A percentile compares a stretch with the other conserved stretches of the same genome.
Evolutionary conservation across 2,329 filamentous ascomycete species (phyloP).

Genomic region (Chaetomium sp.): DNA sequence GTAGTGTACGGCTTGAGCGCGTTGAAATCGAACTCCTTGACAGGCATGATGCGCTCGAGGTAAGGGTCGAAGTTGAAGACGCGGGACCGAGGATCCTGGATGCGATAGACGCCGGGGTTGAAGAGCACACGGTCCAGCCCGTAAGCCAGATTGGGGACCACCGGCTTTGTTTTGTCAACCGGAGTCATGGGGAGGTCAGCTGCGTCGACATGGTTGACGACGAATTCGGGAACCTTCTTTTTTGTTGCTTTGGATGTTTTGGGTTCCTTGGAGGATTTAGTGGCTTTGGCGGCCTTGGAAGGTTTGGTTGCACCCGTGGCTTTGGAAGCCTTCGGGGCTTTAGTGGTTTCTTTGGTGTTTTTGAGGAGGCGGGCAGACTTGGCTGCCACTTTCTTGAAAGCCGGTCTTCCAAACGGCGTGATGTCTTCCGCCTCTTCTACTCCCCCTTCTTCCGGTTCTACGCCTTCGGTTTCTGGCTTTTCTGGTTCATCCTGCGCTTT

Average conservation of each 20-base stretch:
- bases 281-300: neutral
- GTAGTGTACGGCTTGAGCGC: conserved; percentile 82
- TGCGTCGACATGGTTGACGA: conserved; percentile 22
- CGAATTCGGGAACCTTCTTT: neutral
- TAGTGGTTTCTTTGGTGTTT: neutral
- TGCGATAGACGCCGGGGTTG: conserved; percentile 85
- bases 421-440: neutral
- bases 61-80: conserved; percentile 98
- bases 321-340: neutral
- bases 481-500: too few relatives aligned
- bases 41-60: conserved; percentile 85
- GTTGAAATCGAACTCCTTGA: conserved; percentile 85
- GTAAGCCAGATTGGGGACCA: conserved; percentile 59
- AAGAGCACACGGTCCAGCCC: conserved; percentile 87
- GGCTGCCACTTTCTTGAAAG: neutral
- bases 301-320: neutral
- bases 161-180: conserved; percentile 29
- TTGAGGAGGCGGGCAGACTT: neutral
- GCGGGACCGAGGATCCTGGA: conserved; percentile 79
- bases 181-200: conserved; percentile 26
- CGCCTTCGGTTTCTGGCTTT: too few relatives aligned
- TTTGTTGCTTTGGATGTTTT: neutral
- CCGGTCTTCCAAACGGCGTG: neutral
- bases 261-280: neutral
- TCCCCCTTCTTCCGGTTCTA: neutral